Evolutionary conservation across 768 basidiomycete genomes (phyloP), one percentile per base, ranked within the genome.

Genomic region (Suillus decipiens): DNA sequence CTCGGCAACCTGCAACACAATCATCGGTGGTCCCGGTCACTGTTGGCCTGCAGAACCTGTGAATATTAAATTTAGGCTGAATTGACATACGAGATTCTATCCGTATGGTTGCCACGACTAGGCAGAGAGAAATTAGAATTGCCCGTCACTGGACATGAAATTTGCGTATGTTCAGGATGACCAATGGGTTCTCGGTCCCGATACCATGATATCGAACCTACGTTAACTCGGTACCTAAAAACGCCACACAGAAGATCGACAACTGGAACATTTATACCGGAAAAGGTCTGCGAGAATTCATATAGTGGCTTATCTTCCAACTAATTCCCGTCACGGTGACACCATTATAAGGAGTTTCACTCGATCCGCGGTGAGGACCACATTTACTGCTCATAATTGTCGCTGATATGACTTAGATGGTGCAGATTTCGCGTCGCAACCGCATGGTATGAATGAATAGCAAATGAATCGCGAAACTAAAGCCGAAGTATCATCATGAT

Each of bases 381-480:
- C 31, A 19, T 19, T 53, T 33, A 33, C 19, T 50, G 48, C 7
- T 5, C 48, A 17, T 28, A 24, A 24, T 33, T 53, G 17, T 51
- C 31, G 50, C 5, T 33, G 31, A 33, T 19, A 33, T 19, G 10
- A 3, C 31, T 53, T 53, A 31, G 33, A 53, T 12, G 33, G 31
- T 53, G 33, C 34, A n/a, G 11, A 53, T 34, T 53, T 53, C 31
- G 34, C n/a, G 10, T n/a, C 5, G 51, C 19, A 19, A 53, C 51
- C 51, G 31, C 51, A n/a, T 53, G 51, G 31, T n/a, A n/a, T 34
- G 51, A 53, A 51, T 33, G 50, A 19, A 51, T 31, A 17, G 50
- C 31, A 53, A 53, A 53, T 53, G 31, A 53, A 53, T 19, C 51
- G 11, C 19, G 51, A 53, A 53, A 31, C 11, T 31, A 53, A 33